These are phyloP conservation scores for Paraphaeosphaeria minitans DNA, from an alignment of 2,329 filamentous ascomycete species.

Conservation along the genomic window DNA sequence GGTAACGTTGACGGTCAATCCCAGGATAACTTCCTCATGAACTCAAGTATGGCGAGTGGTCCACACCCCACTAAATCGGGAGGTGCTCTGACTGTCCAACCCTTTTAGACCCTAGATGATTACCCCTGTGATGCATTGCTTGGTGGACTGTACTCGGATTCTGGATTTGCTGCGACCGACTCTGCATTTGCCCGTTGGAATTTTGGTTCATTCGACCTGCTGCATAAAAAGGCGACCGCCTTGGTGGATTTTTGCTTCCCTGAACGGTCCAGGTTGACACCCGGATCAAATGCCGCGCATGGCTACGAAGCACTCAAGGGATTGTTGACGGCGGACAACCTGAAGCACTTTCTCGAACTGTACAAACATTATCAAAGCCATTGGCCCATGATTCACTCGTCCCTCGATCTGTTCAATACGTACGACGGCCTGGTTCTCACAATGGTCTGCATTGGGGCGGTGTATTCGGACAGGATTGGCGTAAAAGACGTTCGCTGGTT, in stretches of 20 bases:
- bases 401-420: conserved; percentile 69
- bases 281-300: conserved; percentile 48
- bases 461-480: conserved; percentile 70
- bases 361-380: conserved; percentile 76
- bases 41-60: conserved; percentile 54
- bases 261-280: conserved; percentile 40
- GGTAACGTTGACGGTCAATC: conserved; percentile 39
- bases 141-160: conserved; percentile 54
- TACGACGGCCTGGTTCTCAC: conserved; percentile 70
- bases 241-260: conserved; percentile 59
- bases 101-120: conserved; percentile 51
- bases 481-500: conserved; percentile 68
- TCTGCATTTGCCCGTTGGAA: conserved; percentile 50
- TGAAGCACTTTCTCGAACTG: conserved; percentile 72
- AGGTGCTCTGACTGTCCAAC: conserved; percentile 48
- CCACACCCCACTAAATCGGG: conserved; percentile 52
- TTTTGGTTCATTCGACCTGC: conserved; percentile 49
- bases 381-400: conserved; percentile 74
- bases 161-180: conserved; percentile 49
- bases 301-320: conserved; percentile 58
- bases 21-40: conserved; percentile 54
- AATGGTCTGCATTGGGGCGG: conserved; percentile 75
- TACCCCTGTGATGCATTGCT: conserved; percentile 55
- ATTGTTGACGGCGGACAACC: conserved; percentile 69
- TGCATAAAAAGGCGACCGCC: conserved; percentile 53